phyloP scores from a whole-genome alignment of 176 grass and related monocot species.

The Musa beccarii region DNA sequence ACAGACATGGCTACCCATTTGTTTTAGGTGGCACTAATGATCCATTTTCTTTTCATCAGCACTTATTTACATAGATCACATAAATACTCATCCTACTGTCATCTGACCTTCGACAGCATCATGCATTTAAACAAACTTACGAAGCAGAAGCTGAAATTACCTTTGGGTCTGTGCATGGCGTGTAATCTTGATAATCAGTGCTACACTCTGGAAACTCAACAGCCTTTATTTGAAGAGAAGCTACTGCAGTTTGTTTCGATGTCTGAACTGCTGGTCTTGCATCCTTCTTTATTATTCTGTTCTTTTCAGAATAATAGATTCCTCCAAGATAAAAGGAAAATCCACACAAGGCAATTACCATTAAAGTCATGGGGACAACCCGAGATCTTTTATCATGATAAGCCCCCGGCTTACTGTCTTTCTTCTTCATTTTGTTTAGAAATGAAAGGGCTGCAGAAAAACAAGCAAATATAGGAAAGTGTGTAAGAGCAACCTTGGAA shows the following conservation, averaged over 20 bases:
- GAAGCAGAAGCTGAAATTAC: constrained; percentile 19
- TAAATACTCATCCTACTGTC: no score
- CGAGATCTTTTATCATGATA: constrained; percentile 35
- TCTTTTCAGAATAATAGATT: constrained; percentile 56
- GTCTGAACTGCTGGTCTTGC: constrained; percentile 21
- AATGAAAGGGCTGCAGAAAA: constrained; percentile 3
- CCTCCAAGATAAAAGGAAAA: constrained; percentile 91
- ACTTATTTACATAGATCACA: no score
- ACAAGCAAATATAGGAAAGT: background rate
- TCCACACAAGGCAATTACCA: constrained; percentile 49
- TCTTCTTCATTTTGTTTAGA: constrained; percentile 40
- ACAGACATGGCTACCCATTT: no score
- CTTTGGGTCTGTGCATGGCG: constrained; percentile 84
- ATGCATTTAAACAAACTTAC: background rate
- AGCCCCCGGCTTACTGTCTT: constrained; percentile 62
- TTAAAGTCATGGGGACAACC: constrained; percentile 46
- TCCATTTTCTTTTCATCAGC: no score
- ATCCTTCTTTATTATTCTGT: constrained; percentile 33
- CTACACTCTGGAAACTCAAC: constrained; percentile 63
- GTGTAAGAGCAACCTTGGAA: background rate
- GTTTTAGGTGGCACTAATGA: no score
- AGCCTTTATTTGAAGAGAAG: constrained; percentile 30
- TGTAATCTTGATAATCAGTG: constrained; percentile 79
- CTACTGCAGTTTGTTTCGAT: constrained; percentile 12
- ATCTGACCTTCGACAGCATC: background rate